phyloP scores from a whole-genome alignment of 176 grass and related monocot genomes.

The Eragrostis nindensis region DNA sequence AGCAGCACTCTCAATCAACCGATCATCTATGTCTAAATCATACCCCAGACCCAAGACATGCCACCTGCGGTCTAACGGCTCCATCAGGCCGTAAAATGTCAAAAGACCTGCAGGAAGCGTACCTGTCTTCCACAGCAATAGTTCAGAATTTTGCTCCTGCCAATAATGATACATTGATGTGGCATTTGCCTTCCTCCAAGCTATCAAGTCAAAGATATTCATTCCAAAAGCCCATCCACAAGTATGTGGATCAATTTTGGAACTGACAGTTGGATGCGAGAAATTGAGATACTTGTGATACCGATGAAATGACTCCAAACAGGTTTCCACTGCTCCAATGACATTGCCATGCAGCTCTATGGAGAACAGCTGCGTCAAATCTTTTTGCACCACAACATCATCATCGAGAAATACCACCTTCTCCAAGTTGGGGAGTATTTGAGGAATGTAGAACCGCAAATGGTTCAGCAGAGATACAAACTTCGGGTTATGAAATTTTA shows the following conservation, averaged over 20 bases:
- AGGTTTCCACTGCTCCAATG: conserved; percentile 98
- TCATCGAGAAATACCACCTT: conserved; percentile 97
- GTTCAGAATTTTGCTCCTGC: conserved; percentile 87
- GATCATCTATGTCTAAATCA: conserved; percentile 89
- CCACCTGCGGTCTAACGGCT: conserved; percentile 97
- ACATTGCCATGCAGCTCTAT: conserved; percentile 96
- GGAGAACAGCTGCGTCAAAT: conserved; percentile 88
- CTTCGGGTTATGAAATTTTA: conserved; percentile 70
- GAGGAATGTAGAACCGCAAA: conserved; percentile 93
- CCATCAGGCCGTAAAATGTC: conserved; percentile 89
- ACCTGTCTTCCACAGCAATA: conserved; percentile 80
- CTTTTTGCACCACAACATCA: conserved; percentile 99
- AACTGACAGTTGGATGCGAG: conserved; percentile 72
- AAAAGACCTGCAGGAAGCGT: conserved; percentile 88
- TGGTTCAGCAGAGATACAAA: conserved; percentile 86
- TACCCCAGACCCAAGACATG: conserved; percentile 93
- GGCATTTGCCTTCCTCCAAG: conserved; percentile 84
- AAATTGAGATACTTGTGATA: conserved; percentile 99
- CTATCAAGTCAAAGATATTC: conserved; percentile 97
- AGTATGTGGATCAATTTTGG: conserved; percentile 90
- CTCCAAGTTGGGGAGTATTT: conserved; percentile 90
- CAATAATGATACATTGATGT: conserved; percentile 91
- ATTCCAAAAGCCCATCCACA: conserved; percentile 99
- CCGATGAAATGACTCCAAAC: conserved; percentile 95
- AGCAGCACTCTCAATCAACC: conserved; percentile 96